These are phyloP conservation scores for Scalesia atractyloides DNA, from an alignment of 129 eudicot genomes.

Conservation along the genomic window DNA sequence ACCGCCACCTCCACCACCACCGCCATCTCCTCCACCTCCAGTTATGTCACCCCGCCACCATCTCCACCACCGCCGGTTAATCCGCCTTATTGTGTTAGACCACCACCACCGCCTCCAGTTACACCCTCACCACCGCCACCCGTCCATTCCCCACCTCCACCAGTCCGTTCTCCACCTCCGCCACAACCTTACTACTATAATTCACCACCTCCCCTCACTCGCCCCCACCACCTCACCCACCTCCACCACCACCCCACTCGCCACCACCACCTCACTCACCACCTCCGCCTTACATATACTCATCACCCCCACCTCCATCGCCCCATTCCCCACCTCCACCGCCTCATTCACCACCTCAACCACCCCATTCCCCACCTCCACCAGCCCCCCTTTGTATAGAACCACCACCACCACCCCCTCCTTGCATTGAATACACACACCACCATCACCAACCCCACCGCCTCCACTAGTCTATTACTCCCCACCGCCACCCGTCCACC, in stretches of 20 bases:
- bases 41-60: constrained; percentile 17
- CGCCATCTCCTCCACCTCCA: constrained; percentile 36
- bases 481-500: constrained; percentile 49
- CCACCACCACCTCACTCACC: constrained; percentile 46
- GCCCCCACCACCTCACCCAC: constrained; percentile 44
- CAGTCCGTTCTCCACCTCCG: constrained; percentile 54
- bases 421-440: constrained; percentile 43
- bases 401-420: constrained; percentile 47
- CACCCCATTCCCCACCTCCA: not conserved
- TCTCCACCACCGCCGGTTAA: constrained; percentile 33
- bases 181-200: constrained; percentile 40
- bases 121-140: constrained; percentile 49
- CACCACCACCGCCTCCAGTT: constrained; percentile 24
- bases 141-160: constrained; percentile 34
- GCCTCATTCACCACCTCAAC: constrained; percentile 43
- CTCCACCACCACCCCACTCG: constrained; percentile 55
- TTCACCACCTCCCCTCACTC: constrained; percentile 68
- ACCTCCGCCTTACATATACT: constrained; percentile 36
- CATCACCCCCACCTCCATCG: constrained; percentile 40
- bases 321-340: constrained; percentile 38
- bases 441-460: constrained; percentile 37
- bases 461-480: constrained; percentile 43
- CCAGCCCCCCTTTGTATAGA: constrained; percentile 35
- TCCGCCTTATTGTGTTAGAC: constrained; percentile 32
- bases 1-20: constrained; percentile 13